Evolutionary conservation across 495 filamentous ascomycete genomes (phyloP), one percentile per base, ranked within the genome.

Genomic region (Filosporella fistucella): DNA sequence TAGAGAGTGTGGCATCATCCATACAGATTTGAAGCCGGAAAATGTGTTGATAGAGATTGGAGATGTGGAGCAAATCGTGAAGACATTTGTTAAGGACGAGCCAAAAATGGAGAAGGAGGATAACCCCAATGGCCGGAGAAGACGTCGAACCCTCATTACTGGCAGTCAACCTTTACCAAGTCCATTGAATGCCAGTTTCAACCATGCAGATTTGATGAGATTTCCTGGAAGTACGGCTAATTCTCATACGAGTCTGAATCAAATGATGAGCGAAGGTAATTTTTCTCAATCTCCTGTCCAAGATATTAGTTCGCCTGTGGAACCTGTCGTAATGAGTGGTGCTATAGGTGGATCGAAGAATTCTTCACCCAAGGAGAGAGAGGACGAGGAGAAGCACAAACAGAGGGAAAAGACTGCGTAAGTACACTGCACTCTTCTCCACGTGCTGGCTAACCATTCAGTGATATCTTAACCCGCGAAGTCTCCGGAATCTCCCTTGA

Each of bases 41-140:
- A 98, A 98, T 63, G 93, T 98, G 23, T 70, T 98, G 58, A 97
- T 99, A 63, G 93, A 99, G 73, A 96, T 99, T 59, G 93, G 94
- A 36, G 93, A 99, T 56, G 93, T 99, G 32, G 94, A 99, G 71
- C 77, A 82, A 47, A 97, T 96, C 45, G 93, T 98, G 32, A 88
- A 95, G 70, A 86, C 88, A 18, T 91, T 95, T 56, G 94, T 98
- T 16, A 88, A 95, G 69, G 88, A 82, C 45, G 86, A 93, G 51
- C 78, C 78, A 54, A 81, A 83, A 44, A 68, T 70, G 34, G 82
- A 82, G 25, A 94, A 94, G 64, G 89, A 95, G 56, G 90, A 93
- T 54, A 88, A 94, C 58, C 80, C 89, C 48, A 97, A 97, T 68
- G 90, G 94, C n/a, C 83, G 94, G 23, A 73, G 91, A 60, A 80